phyloP scores from a whole-genome alignment of 768 basidiomycete genomes.

The Dacryopinax primogenitus region DNA sequence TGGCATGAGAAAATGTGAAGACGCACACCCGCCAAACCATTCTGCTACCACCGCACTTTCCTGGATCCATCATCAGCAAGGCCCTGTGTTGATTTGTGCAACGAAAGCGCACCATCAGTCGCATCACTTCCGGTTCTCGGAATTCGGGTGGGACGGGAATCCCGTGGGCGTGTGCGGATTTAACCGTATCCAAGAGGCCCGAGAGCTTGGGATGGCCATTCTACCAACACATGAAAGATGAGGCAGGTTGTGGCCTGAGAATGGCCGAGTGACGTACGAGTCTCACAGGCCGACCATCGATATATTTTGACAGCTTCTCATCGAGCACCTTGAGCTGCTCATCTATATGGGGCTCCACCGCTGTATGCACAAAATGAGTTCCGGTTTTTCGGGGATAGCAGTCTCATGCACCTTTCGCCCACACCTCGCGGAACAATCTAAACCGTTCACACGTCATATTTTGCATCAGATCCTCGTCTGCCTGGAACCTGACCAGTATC shows the following conservation, averaged over 20 bases:
- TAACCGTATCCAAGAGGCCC: slow-evolving; percentile 29
- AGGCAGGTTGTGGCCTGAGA: not conserved
- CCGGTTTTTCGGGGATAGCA: not conserved
- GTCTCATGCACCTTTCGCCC: not conserved
- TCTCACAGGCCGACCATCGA: slow-evolving; percentile 54
- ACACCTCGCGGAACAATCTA: slow-evolving; percentile 1
- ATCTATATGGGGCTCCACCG: slow-evolving; percentile 3
- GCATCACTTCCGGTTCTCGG: slow-evolving; percentile 45
- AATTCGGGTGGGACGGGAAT: slow-evolving; percentile 61
- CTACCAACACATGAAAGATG: not conserved
- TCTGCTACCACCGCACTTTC: slow-evolving; percentile 63
- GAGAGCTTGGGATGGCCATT: not conserved
- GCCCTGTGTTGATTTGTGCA: not conserved
- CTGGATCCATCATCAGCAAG: slow-evolving; percentile 28
- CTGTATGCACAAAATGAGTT: not conserved
- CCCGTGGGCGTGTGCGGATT: slow-evolving; percentile 58
- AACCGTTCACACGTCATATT: slow-evolving; percentile 8
- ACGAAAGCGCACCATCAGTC: slow-evolving; percentile 39
- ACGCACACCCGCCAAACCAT: slow-evolving; percentile 51
- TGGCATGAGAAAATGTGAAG: not conserved
- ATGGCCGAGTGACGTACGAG: slow-evolving; percentile 27
- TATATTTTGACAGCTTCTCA: slow-evolving; percentile 50
- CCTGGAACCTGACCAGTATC: slow-evolving; percentile 9
- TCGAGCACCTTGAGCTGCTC: slow-evolving; percentile 33
- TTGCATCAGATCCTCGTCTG: slow-evolving; percentile 7